These are phyloP conservation scores for Catharanthus roseus DNA, from an alignment of 257 asterid genomes.

Conservation along the genomic window DNA sequence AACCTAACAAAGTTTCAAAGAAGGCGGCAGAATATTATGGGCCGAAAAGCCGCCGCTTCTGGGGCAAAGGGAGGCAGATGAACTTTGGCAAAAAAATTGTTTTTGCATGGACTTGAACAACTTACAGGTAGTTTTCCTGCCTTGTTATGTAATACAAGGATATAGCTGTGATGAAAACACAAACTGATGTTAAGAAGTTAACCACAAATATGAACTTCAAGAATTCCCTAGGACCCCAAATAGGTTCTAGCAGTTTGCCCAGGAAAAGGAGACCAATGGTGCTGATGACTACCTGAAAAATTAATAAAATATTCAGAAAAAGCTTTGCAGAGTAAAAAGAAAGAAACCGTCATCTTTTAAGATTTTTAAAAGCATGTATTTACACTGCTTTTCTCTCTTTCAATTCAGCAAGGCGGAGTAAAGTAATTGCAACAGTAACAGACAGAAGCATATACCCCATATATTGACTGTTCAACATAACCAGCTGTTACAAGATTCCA, in stretches of 20 bases:
- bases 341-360: constrained; percentile 11
- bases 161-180: constrained; percentile 73
- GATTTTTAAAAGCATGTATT: not conserved
- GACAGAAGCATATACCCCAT: constrained; percentile 57
- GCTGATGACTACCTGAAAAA: constrained; percentile 65
- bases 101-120: constrained; percentile 20
- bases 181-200: constrained; percentile 70
- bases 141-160: constrained; percentile 66
- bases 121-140: constrained; percentile 81
- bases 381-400: not conserved
- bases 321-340: not conserved
- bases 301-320: not conserved
- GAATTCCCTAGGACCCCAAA: constrained; percentile 91
- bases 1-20: not conserved
- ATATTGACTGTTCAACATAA: constrained; percentile 68
- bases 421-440: not conserved
- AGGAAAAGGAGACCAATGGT: constrained; percentile 69
- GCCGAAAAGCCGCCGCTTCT: constrained; percentile 3
- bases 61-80: not conserved
- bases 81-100: constrained; percentile 1
- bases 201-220: constrained; percentile 77
- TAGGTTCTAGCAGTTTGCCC: constrained; percentile 89
- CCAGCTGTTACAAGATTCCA: constrained; percentile 98
- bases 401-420: not conserved
- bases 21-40: not conserved